A percentile compares a stretch with the other conserved stretches of the same genome.
Evolutionary conservation across 768 basidiomycete genomes (phyloP).

Genomic region (Crepidotus variabilis): DNA sequence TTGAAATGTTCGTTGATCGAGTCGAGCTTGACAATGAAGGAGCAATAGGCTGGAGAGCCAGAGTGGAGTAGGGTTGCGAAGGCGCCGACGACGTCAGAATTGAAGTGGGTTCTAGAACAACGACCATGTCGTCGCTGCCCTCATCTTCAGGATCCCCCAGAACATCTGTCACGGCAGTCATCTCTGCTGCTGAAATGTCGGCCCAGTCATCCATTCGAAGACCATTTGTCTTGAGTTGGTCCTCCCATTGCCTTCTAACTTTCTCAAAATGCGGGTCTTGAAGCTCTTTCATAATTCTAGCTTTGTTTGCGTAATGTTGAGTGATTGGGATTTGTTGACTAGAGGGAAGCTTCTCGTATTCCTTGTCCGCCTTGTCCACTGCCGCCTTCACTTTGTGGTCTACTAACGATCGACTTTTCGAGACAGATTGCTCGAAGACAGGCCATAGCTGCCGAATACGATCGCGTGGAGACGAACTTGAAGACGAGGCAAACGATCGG

Average conservation of each 20-base stretch:
- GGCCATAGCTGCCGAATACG: slow-evolving; percentile 18
- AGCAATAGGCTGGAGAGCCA: slow-evolving; percentile 14
- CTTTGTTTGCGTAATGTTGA: slow-evolving; percentile 28
- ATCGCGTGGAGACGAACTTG: slow-evolving; percentile 6
- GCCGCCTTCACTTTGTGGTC: slow-evolving; percentile 13
- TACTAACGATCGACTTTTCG: slow-evolving; percentile 7
- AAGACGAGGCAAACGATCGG: slow-evolving; percentile 9
- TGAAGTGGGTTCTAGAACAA: slow-evolving; percentile 10
- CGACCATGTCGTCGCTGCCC: slow-evolving; percentile 19
- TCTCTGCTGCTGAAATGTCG: slow-evolving; percentile 35
- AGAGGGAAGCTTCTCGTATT: slow-evolving; percentile 25
- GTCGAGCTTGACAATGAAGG: slow-evolving; percentile 31
- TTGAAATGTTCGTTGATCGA: slow-evolving; percentile 30
- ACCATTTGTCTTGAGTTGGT: slow-evolving; percentile 25
- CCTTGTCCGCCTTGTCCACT: slow-evolving; percentile 22
- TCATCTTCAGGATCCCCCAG: slow-evolving; percentile 36
- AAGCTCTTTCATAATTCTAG: slow-evolving; percentile 20
- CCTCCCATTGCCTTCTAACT: slow-evolving; percentile 40
- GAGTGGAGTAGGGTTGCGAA: slow-evolving; percentile 4
- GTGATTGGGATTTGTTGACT: slow-evolving; percentile 14
- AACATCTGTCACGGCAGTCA: slow-evolving; percentile 26
- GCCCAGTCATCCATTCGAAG: slow-evolving; percentile 42
- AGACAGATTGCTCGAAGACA: slow-evolving; percentile 11
- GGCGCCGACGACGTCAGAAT: neutral
- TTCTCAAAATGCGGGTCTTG: slow-evolving; percentile 28